Base-by-base conservation (phyloP, 2,329 filamentous ascomycete genomes). In the Lasiodiplodia gonubiensis region DNA sequence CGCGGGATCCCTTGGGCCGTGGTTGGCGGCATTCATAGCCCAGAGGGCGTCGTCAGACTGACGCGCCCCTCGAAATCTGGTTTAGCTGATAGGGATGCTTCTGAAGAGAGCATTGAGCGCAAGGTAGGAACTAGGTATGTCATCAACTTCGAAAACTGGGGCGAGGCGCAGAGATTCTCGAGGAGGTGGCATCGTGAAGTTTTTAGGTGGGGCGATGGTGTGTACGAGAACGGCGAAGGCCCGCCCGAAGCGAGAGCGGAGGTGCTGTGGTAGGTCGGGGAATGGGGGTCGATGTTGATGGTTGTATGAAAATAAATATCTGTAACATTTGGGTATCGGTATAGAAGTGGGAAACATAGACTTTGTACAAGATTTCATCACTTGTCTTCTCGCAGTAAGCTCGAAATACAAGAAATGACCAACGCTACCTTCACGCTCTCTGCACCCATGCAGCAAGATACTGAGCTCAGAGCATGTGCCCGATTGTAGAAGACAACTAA, bases 81-180 rank as follows among this genome's bases (percentile, higher is more conserved):
- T 18, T 37, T 37, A 21, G 54, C 23, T 2, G 23, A 30, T 16
- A 35, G 35, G 5, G 23, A 42, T n/a, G 18, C 42, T 27, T 12
- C n/a, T 25, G 11, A 30, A 5, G 74, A 37, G 70, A 70, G 75
- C 11, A 66, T 77, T 10, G 77, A 77, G 73, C 74, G 76, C 67
- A 74, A 79, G 48, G 71, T 77, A 67, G 80, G 78, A 52, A 79
- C 73, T 42, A 78, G 85, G 49, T 87, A 86, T 78, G 78, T 90
- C 16, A 71, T 90, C 25, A 82, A 84, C 4, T 89, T 91, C 69
- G 73, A 80, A 16, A 84, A 85, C n/a, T 79, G 83, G 60, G 78
- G 79, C 11, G 86, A 87, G 69, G 87, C 87, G 23, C 82, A 80
- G 65, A 76, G 83, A 69, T 87, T 86, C 75, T 79, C 82, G 3